These are phyloP conservation scores for Trypanosoma mega DNA, from an alignment of 208 protist genomes.

Conservation along the genomic window DNA sequence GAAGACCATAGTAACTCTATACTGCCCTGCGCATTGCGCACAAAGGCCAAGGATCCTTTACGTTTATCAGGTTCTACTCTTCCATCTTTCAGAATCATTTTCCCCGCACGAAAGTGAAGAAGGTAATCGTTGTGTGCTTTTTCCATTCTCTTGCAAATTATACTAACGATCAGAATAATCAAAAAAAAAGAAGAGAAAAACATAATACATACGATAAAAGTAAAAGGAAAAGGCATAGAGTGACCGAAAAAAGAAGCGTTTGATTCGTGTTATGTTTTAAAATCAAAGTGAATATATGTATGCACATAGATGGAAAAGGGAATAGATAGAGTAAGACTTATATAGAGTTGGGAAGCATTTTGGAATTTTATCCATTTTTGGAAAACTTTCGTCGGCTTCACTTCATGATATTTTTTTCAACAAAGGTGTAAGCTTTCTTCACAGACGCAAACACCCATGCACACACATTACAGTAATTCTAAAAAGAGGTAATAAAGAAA, in stretches of 20 bases:
- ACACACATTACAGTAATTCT: no score
- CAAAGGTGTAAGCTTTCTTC: no score
- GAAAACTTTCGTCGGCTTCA: no score
- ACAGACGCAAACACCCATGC: no score
- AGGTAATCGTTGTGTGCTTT: constrained; percentile 15
- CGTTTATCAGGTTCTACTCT: constrained; percentile 51
- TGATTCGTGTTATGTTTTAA: no score
- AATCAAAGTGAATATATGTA: constrained; percentile 2
- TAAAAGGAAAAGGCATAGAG: no score
- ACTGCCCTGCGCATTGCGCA: constrained; percentile 18
- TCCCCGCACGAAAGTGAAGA: constrained; percentile 73
- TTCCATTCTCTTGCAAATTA: constrained; percentile 10
- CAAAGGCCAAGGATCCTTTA: constrained; percentile 62
- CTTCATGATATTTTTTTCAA: no score
- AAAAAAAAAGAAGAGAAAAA: constrained; percentile 12
- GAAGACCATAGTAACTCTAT: constrained; percentile 58
- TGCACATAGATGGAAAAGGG: constrained; percentile 4
- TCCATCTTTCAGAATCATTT: constrained; percentile 62
- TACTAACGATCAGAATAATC: constrained; percentile 4
- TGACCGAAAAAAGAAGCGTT: constrained; percentile 9
- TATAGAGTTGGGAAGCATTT: no score
- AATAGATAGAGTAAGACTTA: no score
- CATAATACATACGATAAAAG: constrained; percentile 6
- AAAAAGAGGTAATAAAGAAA: no score
- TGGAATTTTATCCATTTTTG: no score